Conservation (phyloP, 163 green algal genomes). For the Trebouxia gelatinosa region DNA sequence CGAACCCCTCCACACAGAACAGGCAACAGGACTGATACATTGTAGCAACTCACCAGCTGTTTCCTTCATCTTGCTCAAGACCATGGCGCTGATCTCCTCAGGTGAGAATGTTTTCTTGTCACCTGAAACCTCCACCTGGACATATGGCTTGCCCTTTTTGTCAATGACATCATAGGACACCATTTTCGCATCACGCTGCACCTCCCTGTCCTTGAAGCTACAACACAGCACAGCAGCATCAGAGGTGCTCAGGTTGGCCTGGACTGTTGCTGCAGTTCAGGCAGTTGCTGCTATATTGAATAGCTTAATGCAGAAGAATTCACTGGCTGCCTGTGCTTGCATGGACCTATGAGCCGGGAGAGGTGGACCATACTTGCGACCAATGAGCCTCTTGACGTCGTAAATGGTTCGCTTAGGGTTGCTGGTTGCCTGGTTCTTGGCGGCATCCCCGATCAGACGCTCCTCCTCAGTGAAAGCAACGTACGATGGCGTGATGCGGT, state of each 20-base stretch:
- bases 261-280: background rate
- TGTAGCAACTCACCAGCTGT: constrained; percentile 53
- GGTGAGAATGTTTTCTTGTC: constrained; percentile 83
- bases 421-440: constrained; percentile 90
- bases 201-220: constrained; percentile 85
- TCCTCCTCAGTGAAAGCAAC: constrained; percentile 97
- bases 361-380: constrained; percentile 70
- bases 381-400: constrained; percentile 98
- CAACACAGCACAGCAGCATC: background rate
- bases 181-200: constrained; percentile 93
- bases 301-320: no score
- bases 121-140: constrained; percentile 57
- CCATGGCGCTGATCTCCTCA: constrained; percentile 96
- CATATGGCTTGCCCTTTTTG: constrained; percentile 81
- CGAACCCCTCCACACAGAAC: no score
- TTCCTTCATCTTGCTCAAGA: constrained; percentile 83
- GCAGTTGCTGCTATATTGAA: background rate
- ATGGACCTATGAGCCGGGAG: no score
- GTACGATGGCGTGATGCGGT: constrained; percentile 98
- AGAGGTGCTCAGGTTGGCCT: no score
- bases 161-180: constrained; percentile 95
- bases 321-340: no score
- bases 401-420: constrained; percentile 95
- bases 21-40: no score
- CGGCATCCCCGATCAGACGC: constrained; percentile 89